Base-by-base conservation (phyloP, 2,329 filamentous ascomycete genomes). In the Chlorencoelia australis region DNA sequence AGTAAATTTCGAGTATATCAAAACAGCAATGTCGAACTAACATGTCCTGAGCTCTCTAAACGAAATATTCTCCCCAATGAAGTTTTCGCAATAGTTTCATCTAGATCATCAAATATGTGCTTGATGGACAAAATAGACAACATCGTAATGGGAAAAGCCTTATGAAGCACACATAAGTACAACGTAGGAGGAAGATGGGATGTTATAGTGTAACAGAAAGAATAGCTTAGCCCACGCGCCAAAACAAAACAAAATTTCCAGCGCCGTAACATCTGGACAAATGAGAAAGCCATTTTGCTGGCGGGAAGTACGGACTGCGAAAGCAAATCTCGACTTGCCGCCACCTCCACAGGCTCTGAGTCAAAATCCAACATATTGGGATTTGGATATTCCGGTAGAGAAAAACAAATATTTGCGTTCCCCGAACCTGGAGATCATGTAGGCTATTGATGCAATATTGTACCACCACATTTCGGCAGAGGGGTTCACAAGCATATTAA, bases 11-110 rank as follows among this genome's bases (percentile, higher is more conserved):
- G n/a, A n/a, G n/a, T n/a, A n/a, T n/a, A 26, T n/a, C 14, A 18
- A 24, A 9, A 32, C 14, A 8, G 13, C 5, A 10, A 19, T 17
- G 7, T 24, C 7, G 21, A 30, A 41, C 70, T 54, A 61, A 82
- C 79, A 66, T 84, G 79, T 33, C 78, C 79, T 27, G 68, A 77
- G 11, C 76, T 77, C 39, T 75, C 71, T 18, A 86, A 71, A 32
- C 70, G 69, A 54, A 86, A 86, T 37, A 76, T 65, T 32, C 64
- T 65, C 15, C 77, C 78, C 45, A 81, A 58, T 6, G 58, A 60
- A 1, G 67, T 68, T 7, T 52, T 53, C 24, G 61, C 62, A 20
- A 65, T 42, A 36, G 54, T 58, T 26, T 46, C 45, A 30, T 67
- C 60, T 13, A 60, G 34, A 62, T 37, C 33, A 22, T 21, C 24